A percentile compares a stretch with the other conserved stretches of the same genome.
These are phyloP conservation scores for Ophiostoma novo-ulmi DNA, from an alignment of 2,329 filamentous ascomycete genomes.

Conservation along the genomic window DNA sequence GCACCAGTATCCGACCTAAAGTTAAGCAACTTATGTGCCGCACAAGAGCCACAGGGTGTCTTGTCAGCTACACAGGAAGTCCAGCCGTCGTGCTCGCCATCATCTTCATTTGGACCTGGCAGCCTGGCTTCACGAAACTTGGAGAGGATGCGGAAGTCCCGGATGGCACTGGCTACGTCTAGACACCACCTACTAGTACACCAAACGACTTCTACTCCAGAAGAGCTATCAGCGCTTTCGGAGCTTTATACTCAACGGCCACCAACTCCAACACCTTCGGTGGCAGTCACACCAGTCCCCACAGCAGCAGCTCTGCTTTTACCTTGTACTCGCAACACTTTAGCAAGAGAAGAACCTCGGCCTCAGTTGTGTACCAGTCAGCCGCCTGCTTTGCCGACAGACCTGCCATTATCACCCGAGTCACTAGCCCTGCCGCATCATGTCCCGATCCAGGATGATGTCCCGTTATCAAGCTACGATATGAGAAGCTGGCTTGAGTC, in stretches of 20 bases:
- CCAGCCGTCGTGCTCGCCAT: background rate
- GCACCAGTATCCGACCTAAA: background rate
- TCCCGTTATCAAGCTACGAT: constrained; percentile 24
- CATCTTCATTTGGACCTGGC: background rate
- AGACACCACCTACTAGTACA: background rate
- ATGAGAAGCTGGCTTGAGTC: constrained; percentile 23
- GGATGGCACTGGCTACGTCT: background rate
- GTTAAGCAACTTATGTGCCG: too few species aligned
- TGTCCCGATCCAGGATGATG: constrained; percentile 11
- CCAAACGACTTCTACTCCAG: background rate
- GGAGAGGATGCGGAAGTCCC: background rate
- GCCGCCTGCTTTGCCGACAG: background rate
- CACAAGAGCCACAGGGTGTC: background rate
- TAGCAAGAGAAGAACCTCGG: background rate
- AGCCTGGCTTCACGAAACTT: background rate
- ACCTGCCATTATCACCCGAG: background rate
- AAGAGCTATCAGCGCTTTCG: background rate
- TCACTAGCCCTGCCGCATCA: background rate
- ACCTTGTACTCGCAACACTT: background rate
- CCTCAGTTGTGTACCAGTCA: background rate
- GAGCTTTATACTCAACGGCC: background rate
- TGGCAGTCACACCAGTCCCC: background rate
- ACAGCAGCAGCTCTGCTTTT: background rate
- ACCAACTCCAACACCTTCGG: background rate
- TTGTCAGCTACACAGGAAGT: background rate